Evolutionary conservation across 305 asterid genomes (phyloP).

Genomic region (Solanum hybrid): DNA sequence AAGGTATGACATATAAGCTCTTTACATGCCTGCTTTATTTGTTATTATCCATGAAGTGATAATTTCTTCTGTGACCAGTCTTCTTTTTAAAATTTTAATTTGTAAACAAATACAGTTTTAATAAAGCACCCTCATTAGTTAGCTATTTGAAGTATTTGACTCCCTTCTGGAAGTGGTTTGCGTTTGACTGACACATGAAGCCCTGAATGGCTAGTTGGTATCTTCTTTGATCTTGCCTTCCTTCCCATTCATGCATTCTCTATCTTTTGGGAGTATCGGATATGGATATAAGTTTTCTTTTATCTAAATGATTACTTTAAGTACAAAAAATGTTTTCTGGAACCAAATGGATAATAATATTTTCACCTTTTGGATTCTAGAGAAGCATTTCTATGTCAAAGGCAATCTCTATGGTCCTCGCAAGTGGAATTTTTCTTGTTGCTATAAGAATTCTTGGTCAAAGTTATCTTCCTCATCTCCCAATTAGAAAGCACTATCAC

Average conservation of each 20-base stretch:
- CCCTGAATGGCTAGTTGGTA: neutral
- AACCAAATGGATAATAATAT: neutral
- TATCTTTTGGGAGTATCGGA: neutral
- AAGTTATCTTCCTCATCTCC: slow-evolving; percentile 32
- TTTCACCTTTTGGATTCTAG: slow-evolving; percentile 30
- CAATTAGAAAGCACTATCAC: slow-evolving; percentile 29
- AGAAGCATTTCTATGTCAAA: slow-evolving; percentile 41
- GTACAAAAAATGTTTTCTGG: neutral
- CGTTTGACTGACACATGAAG: too few relatives aligned
- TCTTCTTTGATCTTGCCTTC: neutral
- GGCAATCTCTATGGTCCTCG: slow-evolving; percentile 35
- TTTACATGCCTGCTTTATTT: neutral
- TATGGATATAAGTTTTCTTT: neutral
- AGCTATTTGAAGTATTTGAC: neutral
- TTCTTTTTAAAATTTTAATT: neutral
- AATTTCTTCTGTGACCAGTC: neutral
- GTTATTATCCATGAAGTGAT: neutral
- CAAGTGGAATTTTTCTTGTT: slow-evolving; percentile 56
- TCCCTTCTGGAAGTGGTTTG: neutral
- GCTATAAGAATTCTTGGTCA: slow-evolving; percentile 44
- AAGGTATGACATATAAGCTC: slow-evolving; percentile 35
- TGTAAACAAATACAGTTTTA: neutral
- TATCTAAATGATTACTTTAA: neutral
- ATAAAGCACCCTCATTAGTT: neutral
- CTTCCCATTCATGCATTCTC: neutral